A percentile compares a stretch with the other conserved stretches of the same genome.
Conservation (phyloP, 2,329 filamentous ascomycete species). For the Colletotrichum sp. region DNA sequence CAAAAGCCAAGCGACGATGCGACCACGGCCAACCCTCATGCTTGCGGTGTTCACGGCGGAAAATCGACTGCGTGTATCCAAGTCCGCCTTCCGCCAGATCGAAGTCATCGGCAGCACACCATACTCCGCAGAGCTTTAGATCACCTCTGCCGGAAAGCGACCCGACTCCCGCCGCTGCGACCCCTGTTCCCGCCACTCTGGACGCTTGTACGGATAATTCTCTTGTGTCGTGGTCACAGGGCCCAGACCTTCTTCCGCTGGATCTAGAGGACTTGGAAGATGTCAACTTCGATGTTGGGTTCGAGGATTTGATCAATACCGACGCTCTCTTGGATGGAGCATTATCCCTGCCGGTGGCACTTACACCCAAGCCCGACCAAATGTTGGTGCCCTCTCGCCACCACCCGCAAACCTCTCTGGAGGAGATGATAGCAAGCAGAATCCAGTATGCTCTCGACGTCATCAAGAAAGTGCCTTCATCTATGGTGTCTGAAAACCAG, state of each 20-base stretch:
- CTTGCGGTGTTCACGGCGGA: constrained; percentile 53
- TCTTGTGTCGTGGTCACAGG: neutral
- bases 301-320: neutral
- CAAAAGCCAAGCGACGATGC: constrained; percentile 62
- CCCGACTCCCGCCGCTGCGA: neutral
- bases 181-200: neutral
- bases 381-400: neutral
- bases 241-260: neutral
- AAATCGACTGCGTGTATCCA: constrained; percentile 53
- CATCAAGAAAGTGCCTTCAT: constrained; percentile 52
- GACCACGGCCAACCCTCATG: constrained; percentile 57
- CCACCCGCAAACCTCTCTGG: constrained; percentile 23
- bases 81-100: neutral
- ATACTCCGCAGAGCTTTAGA: neutral
- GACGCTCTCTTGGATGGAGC: constrained; percentile 5
- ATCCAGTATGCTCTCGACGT: constrained; percentile 53
- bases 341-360: constrained; percentile 18
- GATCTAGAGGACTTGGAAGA: neutral
- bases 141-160: neutral
- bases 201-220: neutral
- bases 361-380: constrained; percentile 10
- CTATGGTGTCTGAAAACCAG: constrained; percentile 52
- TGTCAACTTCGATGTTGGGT: neutral
- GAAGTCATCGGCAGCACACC: neutral
- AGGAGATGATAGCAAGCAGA: constrained; percentile 34